Evolutionary conservation across 2,329 filamentous ascomycete species (phyloP), one percentile per base, ranked within the genome.

Genomic region (Colletotrichum tropicicola): DNA sequence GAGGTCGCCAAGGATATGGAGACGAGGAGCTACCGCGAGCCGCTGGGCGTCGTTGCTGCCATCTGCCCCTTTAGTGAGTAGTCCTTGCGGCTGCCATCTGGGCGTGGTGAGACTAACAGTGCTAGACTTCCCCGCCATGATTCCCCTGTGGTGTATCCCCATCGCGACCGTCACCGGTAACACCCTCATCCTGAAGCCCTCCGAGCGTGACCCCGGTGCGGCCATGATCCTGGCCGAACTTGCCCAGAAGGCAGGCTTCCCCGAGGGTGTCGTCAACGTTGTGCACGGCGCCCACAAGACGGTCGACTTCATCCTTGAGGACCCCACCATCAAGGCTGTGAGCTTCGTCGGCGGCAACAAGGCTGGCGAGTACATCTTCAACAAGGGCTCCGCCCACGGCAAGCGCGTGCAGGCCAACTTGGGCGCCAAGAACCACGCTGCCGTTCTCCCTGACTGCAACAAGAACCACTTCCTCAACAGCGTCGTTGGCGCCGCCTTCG

Each of bases 1-100:
- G 92, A 96, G 82, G 92, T 96, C 12, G 88, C 92, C 58, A 94
- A 93, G 84, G 92, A 96, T 73, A 96, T 96, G 92, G 92, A 96
- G 83, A 96, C 92, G 28, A 83, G 92, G 74, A 91, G 88, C 65
- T 96, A 96, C 78, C 87, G 89, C 67, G 92, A 96, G 84, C 92
- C 92, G 65, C 80, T 96, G 73, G 92, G 92, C 59, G 90, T 96
- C 32, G 89, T 92, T 44, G 92, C 92, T 62, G 91, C 92, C 63
- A 96, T 96, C 71, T 96, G 92, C 83, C 92, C 92, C 2, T 96
- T 96, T 76, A 96, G 90, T 93, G 77, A 78, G 89, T 21, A 23
- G 5, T 17, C 19, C 21, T 19, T 21, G 21, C 5, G 12, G 43
- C 30, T 27, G 13, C 21, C 13, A 10, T 28, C 39, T 13, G 15